Evolutionary conservation across 2,329 filamentous ascomycete species (phyloP).

Genomic region (Plectosphaerella plurivora): DNA sequence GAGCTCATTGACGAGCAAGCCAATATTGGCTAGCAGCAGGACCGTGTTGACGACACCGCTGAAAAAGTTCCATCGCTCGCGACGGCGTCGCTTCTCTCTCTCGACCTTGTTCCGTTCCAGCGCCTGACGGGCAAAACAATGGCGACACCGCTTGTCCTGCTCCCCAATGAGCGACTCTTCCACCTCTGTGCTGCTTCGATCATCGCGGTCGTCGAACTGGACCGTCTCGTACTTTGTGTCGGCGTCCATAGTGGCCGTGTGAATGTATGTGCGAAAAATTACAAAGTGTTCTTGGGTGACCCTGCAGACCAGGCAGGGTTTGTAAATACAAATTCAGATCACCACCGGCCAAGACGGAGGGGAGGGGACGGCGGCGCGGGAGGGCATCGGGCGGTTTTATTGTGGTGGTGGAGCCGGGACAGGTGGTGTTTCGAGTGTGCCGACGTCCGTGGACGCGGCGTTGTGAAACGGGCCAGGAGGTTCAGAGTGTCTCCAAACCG

Average conservation of each 20-base stretch:
- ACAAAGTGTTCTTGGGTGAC: background rate
- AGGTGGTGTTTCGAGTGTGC: background rate
- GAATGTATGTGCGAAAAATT: background rate
- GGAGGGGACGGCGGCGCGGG: background rate
- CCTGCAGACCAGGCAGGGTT: no score
- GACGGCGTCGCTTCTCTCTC: conserved; percentile 6
- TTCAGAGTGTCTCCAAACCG: background rate
- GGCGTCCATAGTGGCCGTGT: conserved; percentile 7
- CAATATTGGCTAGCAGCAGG: conserved; percentile 24
- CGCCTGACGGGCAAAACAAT: conserved; percentile 6
- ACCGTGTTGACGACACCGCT: conserved; percentile 20
- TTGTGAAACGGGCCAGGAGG: background rate
- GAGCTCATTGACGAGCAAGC: conserved; percentile 22
- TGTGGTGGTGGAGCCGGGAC: background rate
- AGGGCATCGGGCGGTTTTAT: background rate
- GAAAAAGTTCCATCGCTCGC: conserved; percentile 17
- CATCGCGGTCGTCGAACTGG: conserved; percentile 18
- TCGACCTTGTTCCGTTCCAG: conserved; percentile 1
- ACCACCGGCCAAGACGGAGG: background rate
- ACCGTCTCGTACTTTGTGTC: conserved; percentile 17
- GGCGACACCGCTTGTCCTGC: conserved; percentile 16
- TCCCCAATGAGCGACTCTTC: conserved; percentile 27
- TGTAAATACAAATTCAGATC: background rate
- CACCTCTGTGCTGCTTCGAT: conserved; percentile 25
- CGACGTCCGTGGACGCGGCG: background rate